phyloP scores from a whole-genome alignment of 176 grass and related monocot genomes.

The Phyllostachys edulis region DNA sequence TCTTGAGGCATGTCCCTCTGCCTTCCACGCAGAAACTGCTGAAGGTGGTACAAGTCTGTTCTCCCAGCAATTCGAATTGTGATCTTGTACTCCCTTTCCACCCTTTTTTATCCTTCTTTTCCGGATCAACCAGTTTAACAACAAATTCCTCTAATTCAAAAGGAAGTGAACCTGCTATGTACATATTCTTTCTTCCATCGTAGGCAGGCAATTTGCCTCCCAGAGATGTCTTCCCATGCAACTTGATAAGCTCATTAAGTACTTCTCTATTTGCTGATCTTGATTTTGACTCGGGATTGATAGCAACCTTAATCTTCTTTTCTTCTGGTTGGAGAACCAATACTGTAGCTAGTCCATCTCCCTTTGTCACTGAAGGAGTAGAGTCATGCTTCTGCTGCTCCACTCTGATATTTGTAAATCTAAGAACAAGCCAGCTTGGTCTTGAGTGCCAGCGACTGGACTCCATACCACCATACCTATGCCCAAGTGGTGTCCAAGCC shows the following conservation, averaged over 20 bases:
- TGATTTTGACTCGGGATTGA: conserved; percentile 61
- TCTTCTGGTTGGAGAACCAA: too few species aligned
- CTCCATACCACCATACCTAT: too few species aligned
- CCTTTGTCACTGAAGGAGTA: too few species aligned
- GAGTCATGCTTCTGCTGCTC: too few species aligned
- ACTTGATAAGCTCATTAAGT: conserved; percentile 53
- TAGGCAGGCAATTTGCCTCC: conserved; percentile 54
- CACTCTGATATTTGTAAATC: too few species aligned
- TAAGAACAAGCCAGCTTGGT: too few species aligned
- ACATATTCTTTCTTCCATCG: conserved; percentile 76
- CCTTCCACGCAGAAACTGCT: conserved; percentile 54
- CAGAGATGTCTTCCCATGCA: conserved; percentile 47
- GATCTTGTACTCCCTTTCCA: conserved; percentile 71
- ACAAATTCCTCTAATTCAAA: conserved; percentile 61
- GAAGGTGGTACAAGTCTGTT: conserved; percentile 61
- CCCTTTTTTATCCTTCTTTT: conserved; percentile 55
- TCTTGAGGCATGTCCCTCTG: conserved; percentile 84
- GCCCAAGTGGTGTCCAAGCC: too few species aligned
- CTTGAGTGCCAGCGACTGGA: too few species aligned
- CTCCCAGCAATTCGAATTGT: conserved; percentile 62
- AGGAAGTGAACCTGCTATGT: conserved; percentile 62
- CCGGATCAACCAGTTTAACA: conserved; percentile 45
- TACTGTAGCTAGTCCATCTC: too few species aligned
- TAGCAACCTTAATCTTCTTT: too few species aligned
- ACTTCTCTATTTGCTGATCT: conserved; percentile 48